Evolutionary conservation across 2,329 filamentous ascomycete species (phyloP).

Genomic region (Geoglossum cookeanum): DNA sequence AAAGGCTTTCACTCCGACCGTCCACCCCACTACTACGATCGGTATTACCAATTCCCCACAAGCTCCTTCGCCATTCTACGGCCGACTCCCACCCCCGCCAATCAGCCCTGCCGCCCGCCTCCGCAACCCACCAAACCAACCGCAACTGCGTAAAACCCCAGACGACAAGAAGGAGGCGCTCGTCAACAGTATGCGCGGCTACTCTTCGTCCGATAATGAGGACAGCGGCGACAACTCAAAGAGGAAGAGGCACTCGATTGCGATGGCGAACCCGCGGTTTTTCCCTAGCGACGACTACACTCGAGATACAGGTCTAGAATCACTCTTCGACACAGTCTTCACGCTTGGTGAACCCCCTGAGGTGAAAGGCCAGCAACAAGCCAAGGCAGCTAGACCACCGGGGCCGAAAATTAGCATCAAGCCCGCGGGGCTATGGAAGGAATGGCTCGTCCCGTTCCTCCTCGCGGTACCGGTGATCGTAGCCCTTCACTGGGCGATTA

Average conservation of each 20-base stretch:
- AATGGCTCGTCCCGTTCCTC: neutral
- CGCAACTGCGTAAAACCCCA: neutral
- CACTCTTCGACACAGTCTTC: constrained; percentile 26
- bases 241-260: constrained; percentile 2
- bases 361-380: constrained; percentile 7
- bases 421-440: neutral
- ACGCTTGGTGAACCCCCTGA: constrained; percentile 18
- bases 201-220: neutral
- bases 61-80: neutral
- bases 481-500: neutral
- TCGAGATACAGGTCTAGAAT: constrained; percentile 27
- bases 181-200: neutral
- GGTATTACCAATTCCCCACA: neutral
- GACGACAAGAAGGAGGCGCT: neutral
- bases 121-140: neutral
- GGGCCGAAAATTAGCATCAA: neutral
- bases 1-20: neutral
- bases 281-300: constrained; percentile 23
- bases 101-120: neutral
- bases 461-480: neutral
- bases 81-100: neutral
- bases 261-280: constrained; percentile 26
- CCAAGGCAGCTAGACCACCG: neutral
- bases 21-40: neutral
- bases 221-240: neutral